These are phyloP conservation scores for Fusarium tricinctum DNA, from an alignment of 2,329 filamentous ascomycete species.

Conservation along the genomic window DNA sequence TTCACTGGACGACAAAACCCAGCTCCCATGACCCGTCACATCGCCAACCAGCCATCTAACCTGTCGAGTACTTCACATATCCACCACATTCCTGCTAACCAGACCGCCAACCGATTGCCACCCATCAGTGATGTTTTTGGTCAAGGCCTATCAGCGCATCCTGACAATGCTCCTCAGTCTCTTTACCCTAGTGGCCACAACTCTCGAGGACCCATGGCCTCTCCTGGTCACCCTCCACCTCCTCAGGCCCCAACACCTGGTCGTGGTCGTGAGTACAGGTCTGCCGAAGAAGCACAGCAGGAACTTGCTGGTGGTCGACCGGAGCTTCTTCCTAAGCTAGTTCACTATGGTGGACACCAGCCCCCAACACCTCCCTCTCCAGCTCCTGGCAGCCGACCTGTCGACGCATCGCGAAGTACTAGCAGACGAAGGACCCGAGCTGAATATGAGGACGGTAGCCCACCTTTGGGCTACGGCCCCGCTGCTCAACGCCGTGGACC, in stretches of 20 bases:
- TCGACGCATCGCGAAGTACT: constrained; percentile 69
- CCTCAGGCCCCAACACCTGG: constrained; percentile 67
- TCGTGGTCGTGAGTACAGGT: constrained; percentile 88
- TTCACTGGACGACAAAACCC: constrained; percentile 92
- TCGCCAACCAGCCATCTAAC: constrained; percentile 85
- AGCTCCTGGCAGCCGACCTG: constrained; percentile 65
- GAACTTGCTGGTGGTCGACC: constrained; percentile 92
- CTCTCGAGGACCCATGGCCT: constrained; percentile 78
- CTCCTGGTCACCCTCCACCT: constrained; percentile 78
- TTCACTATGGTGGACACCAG: constrained; percentile 95
- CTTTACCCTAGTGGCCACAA: constrained; percentile 74
- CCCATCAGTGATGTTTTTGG: constrained; percentile 96
- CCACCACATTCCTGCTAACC: constrained; percentile 87
- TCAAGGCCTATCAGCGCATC: constrained; percentile 76
- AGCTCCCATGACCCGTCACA: constrained; percentile 80
- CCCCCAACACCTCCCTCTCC: constrained; percentile 92
- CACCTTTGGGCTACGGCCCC: constrained; percentile 83
- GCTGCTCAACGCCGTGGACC: constrained; percentile 73
- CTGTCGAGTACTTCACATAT: constrained; percentile 89
- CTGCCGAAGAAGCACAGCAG: constrained; percentile 94
- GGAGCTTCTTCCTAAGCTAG: constrained; percentile 90
- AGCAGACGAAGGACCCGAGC: constrained; percentile 83
- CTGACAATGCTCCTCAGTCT: constrained; percentile 64
- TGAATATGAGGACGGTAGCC: constrained; percentile 95
- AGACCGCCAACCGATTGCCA: constrained; percentile 91